Evolutionary conservation across 73 alveolate species (phyloP).

Genomic region (Paramecium biaurelia): DNA sequence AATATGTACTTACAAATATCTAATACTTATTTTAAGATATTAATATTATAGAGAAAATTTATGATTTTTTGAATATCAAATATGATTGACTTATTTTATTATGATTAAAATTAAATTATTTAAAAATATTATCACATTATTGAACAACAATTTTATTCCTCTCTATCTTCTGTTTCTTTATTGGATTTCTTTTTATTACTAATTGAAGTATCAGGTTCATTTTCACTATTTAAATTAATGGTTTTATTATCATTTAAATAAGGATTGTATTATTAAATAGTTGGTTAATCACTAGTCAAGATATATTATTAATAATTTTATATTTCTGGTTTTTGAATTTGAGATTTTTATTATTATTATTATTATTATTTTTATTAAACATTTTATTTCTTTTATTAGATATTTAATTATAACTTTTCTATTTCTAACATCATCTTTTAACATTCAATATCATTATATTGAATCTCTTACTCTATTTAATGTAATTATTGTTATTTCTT

Average conservation of each 20-base stretch:
- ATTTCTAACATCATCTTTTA: background rate
- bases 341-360: background rate
- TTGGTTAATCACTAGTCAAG: background rate
- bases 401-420: background rate
- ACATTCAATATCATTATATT: background rate
- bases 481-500: background rate
- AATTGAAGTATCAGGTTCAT: background rate
- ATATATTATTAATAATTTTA: background rate
- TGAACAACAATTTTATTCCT: background rate
- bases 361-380: background rate
- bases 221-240: background rate
- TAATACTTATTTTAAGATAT: background rate
- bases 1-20: background rate
- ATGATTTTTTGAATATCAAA: background rate
- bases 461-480: background rate
- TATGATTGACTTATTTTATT: background rate
- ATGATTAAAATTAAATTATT: background rate
- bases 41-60: background rate
- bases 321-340: background rate
- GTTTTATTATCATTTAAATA: background rate
- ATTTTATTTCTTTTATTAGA: background rate
- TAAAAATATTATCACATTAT: background rate
- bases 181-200: background rate
- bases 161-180: background rate
- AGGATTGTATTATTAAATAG: background rate